Evolutionary conservation across 495 filamentous ascomycete species (phyloP), one percentile per base, ranked within the genome.

Genomic region (Penicillium lagena): DNA sequence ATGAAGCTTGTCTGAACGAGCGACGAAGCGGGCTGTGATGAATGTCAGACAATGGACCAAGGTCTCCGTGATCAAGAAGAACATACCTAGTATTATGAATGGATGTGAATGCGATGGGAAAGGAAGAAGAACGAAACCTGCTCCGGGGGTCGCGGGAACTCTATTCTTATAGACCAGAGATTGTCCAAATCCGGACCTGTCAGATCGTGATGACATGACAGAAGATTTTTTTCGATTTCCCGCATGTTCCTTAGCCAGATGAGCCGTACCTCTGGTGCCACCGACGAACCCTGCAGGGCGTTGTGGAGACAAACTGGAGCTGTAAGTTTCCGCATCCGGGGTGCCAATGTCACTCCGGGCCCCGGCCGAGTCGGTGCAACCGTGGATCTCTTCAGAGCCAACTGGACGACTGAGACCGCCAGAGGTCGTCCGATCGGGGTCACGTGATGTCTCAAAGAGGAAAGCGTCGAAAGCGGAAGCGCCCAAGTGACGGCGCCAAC

Each of bases 241-340:
- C 40, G 30, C 12, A 29, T 41, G 44, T 51, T 37, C 40, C 45
- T 51, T n/a, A 43, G 37, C 11, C 43, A 46, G 30, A 40, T 49
- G 29, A 12, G 14, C 38, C 29, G 49, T 52, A 44, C 39, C 43
- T 51, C 37, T 40, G 22, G 22, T 22, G 0, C 22, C 22, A 4
- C 4, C 22, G 4, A 22, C 22, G 22, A 22, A 22, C 22, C 17
- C 22, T 22, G 22, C 22, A 22, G 22, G 22, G 22, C 22, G 2
- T 4, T 2, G 22, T 22, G 22, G 22, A 22, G 22, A 22, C 22
- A 6, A 22, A 4, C 22, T 3, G 22, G 22, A 22, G 22, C 22
- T 22, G 22, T 4, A 3, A 22, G 35, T 34, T 59, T 55, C 58
- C 55, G 58, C 55, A 59, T 61, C 49, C 58, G 55, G 58, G 33